Evolutionary conservation across 2,329 filamentous ascomycete genomes (phyloP).

Genomic region (Botryosphaeria dothidea): DNA sequence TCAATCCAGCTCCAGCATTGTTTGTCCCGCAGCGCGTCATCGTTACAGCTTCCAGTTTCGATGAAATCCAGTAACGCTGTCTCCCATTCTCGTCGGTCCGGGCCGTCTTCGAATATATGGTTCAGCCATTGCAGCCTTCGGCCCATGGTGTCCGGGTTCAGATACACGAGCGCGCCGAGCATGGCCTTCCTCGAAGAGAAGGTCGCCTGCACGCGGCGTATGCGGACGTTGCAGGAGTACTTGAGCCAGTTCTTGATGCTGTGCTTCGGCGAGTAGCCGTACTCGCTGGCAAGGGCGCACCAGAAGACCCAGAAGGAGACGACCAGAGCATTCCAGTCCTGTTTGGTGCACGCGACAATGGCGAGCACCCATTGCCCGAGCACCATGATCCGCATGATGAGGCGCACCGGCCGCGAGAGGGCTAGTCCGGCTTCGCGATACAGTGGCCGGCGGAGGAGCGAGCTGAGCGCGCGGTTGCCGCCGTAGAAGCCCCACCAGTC

Average conservation of each 20-base stretch:
- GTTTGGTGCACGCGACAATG: neutral
- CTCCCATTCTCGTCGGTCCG: constrained; percentile 2
- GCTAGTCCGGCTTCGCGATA: neutral
- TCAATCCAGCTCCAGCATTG: constrained; percentile 6
- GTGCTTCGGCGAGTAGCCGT: neutral
- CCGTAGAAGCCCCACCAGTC: constrained; percentile 13
- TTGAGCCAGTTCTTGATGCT: constrained; percentile 1
- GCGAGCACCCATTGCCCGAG: constrained; percentile 7
- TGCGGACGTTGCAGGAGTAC: constrained; percentile 2
- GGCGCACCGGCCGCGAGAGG: neutral
- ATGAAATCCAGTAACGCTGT: constrained; percentile 2
- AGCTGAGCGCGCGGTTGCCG: neutral
- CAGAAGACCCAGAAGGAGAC: constrained; percentile 11
- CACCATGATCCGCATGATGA: neutral
- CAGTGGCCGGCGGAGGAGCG: neutral
- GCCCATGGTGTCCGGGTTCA: constrained; percentile 1
- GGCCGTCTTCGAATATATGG: constrained; percentile 1
- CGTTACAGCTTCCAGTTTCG: constrained; percentile 10
- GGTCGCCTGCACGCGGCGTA: neutral
- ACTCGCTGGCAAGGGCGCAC: neutral
- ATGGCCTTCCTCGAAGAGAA: constrained; percentile 4
- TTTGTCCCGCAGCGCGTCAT: neutral
- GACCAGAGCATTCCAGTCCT: constrained; percentile 8
- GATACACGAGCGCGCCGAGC: constrained; percentile 3
- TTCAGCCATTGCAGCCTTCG: constrained; percentile 5